These are phyloP conservation scores for Pseudevernia furfuracea DNA, from an alignment of 495 filamentous ascomycete genomes.

Conservation along the genomic window DNA sequence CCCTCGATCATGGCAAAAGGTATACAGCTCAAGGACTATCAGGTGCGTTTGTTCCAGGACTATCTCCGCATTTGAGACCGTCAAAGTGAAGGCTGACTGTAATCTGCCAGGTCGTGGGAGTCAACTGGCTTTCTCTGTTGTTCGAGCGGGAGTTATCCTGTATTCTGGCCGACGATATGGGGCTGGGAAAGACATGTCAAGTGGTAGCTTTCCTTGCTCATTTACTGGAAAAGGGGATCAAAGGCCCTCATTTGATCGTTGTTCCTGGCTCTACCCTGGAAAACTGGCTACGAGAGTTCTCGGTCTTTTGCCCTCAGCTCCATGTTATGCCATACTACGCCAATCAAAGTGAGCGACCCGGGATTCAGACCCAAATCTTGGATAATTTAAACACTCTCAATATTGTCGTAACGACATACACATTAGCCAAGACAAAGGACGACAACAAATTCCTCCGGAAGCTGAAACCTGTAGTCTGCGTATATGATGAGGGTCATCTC, in stretches of 20 bases:
- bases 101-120: conserved; percentile 55
- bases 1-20: conserved; percentile 65
- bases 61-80: neutral
- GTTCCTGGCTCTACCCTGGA: conserved; percentile 89
- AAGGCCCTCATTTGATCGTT: conserved; percentile 78
- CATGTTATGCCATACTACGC: conserved; percentile 73
- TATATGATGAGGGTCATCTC: conserved; percentile 46
- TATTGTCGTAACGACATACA: conserved; percentile 88
- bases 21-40: conserved; percentile 78
- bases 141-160: conserved; percentile 70
- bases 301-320: conserved; percentile 72
- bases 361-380: conserved; percentile 58
- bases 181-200: conserved; percentile 93
- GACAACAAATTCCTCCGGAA: conserved; percentile 66
- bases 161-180: conserved; percentile 97
- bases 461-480: conserved; percentile 44
- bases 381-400: conserved; percentile 59
- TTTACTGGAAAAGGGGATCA: conserved; percentile 56
- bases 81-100: neutral
- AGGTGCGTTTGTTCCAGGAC: conserved; percentile 29
- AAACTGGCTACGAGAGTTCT: conserved; percentile 90
- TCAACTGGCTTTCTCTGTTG: conserved; percentile 86
- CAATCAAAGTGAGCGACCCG: conserved; percentile 50
- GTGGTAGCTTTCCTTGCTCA: conserved; percentile 89
- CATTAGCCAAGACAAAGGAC: conserved; percentile 54